Evolutionary conservation across 2,329 filamentous ascomycete genomes (phyloP), one percentile per base, ranked within the genome.

Genomic region (Amesomyces nigricolor): DNA sequence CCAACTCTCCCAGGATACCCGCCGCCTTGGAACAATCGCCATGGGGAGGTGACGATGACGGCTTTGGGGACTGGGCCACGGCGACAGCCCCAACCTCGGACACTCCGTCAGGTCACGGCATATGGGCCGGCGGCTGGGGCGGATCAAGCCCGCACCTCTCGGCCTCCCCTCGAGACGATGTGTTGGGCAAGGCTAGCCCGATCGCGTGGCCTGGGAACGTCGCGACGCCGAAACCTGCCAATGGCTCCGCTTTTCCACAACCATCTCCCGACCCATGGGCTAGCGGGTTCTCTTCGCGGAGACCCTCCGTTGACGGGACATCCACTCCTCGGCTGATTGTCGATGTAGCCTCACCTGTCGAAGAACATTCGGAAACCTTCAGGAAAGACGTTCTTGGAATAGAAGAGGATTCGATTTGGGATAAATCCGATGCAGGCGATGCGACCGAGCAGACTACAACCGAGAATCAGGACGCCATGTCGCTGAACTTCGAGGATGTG

Each of bases 241-340:
- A 57, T 51, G 60, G 49, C 44, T 62, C 53, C 26, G 51, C 30
- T 45, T 38, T 66, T 40, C 59, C 71, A 52, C 69, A 71, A 32
- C 68, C 68, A 16, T 73, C 73, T 1, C 72, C 70, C 5, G 74
- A 76, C 56, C 74, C 74, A 0, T 76, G 74, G 74, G 68, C 69
- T 2, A 54, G 65, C 47, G 72, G 72, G 26, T 57, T 67, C n/a
- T 64, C 68, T 14, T 59, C 65, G 10, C 57, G 64, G 35, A 62
- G 67, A 38, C 54, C 60, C 11, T 59, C 58, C 11, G 59, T 54
- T 38, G 62, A 64, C 10, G 61, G 53, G 2, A 42, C 43, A 3
- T 59, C 61, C 1, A 59, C 64, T 4, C 61, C 64, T 17, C 61
- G 62, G 14, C 37, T 64, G 38, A 49, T 62, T 14, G 37, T 63